These are phyloP conservation scores for Diaporthe velutina DNA, from an alignment of 2,329 filamentous ascomycete genomes.

Conservation along the genomic window DNA sequence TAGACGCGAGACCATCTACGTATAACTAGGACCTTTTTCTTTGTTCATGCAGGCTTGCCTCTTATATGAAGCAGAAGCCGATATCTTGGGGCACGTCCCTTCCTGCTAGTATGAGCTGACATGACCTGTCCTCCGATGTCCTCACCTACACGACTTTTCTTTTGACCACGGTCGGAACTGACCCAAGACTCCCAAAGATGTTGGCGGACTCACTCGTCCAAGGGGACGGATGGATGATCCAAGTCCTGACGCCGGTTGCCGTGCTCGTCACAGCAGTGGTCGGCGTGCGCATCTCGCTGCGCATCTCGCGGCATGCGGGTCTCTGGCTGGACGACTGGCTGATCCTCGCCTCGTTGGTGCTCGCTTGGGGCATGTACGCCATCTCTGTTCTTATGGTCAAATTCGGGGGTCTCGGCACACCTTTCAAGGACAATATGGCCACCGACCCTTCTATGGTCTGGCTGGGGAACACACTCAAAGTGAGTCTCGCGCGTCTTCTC, in stretches of 20 bases:
- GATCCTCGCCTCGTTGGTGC: neutral
- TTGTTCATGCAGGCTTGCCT: neutral
- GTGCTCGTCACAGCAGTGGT: constrained; percentile 14
- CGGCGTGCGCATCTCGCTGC: constrained; percentile 4
- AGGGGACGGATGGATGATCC: constrained; percentile 5
- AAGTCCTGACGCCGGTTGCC: constrained; percentile 1
- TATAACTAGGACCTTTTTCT: neutral
- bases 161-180: neutral
- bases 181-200: neutral
- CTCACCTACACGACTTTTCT: neutral
- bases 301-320: neutral
- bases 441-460: constrained; percentile 10
- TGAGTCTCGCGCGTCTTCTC: neutral
- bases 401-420: neutral
- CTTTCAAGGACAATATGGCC: neutral
- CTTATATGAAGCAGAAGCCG: neutral
- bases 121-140: neutral
- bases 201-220: neutral
- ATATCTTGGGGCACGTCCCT: no score
- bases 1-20: neutral
- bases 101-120: no score
- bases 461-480: neutral
- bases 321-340: constrained; percentile 25
- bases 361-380: constrained; percentile 1
- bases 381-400: neutral